A percentile compares a stretch with the other conserved stretches of the same genome.
Conservation (phyloP, 2,329 filamentous ascomycete species). For the Simplicillium aogashimaense region DNA sequence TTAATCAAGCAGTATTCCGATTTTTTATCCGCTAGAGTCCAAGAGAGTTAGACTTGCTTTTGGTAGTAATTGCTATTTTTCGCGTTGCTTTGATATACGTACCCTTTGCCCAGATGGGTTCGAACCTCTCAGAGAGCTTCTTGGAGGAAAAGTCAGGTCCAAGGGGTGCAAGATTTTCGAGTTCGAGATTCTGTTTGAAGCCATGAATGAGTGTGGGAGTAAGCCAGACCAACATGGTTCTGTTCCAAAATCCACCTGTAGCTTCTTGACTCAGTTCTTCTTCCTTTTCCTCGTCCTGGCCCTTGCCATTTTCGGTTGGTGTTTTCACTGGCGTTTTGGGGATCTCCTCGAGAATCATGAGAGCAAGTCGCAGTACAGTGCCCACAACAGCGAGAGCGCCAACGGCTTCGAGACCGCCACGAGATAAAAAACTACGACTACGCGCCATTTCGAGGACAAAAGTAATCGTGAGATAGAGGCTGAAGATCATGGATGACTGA, state of each 20-base stretch:
- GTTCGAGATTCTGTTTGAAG: neutral
- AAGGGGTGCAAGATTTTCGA: neutral
- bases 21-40: no score
- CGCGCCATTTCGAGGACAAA: neutral
- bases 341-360: neutral
- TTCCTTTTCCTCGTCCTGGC: no score
- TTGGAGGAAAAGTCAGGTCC: neutral
- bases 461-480: neutral
- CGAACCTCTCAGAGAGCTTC: neutral
- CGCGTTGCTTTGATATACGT: neutral
- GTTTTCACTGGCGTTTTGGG: neutral
- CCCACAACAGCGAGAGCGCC: neutral
- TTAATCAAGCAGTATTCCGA: no score
- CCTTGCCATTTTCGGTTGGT: no score
- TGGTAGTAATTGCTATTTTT: no score
- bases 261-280: neutral
- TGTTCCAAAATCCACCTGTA: neutral
- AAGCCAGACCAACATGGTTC: neutral
- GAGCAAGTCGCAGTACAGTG: neutral
- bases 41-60: no score
- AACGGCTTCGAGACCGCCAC: neutral
- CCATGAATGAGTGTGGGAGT: neutral
- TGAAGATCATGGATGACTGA: neutral
- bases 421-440: conserved; percentile 1
- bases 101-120: neutral